Conservation (phyloP, 2,329 filamentous ascomycete species). For the Truncatella angustata region DNA sequence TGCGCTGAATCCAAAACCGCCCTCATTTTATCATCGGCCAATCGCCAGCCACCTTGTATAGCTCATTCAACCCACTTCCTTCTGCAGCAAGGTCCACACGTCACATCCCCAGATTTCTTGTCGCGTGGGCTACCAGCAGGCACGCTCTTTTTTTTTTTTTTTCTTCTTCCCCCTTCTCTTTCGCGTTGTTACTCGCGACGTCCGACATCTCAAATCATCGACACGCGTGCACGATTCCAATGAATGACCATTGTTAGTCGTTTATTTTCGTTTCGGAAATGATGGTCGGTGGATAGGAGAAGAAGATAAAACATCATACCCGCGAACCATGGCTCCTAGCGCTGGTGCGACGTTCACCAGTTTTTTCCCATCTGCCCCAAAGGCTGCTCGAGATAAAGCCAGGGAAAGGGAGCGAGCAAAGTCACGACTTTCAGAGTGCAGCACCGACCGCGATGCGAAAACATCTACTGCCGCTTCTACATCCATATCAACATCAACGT, state of each 20-base stretch:
- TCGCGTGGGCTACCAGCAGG: conserved; percentile 34
- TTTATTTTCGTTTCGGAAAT: conserved; percentile 40
- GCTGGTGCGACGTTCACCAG: conserved; percentile 82
- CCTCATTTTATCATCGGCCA: conserved; percentile 9
- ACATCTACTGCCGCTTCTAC: conserved; percentile 16
- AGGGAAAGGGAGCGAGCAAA: conserved; percentile 62
- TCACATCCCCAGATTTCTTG: conserved; percentile 29
- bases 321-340: conserved; percentile 60
- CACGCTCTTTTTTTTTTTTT: conserved; percentile 12
- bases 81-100: conserved; percentile 28
- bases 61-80: conserved; percentile 13
- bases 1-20: not conserved
- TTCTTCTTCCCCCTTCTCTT: too few relatives aligned
- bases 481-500: not conserved
- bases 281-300: conserved; percentile 54
- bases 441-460: conserved; percentile 25
- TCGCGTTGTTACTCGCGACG: conserved; percentile 13
- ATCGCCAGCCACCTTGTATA: conserved; percentile 16
- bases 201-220: conserved; percentile 5
- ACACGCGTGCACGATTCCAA: conserved; percentile 20
- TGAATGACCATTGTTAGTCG: conserved; percentile 35
- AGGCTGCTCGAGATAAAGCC: conserved; percentile 57
- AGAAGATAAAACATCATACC: conserved; percentile 48
- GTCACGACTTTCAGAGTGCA: conserved; percentile 34
- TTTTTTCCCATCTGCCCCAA: conserved; percentile 80